phyloP scores from a whole-genome alignment of 306 rosid species.

The Dalbergia oliveri region DNA sequence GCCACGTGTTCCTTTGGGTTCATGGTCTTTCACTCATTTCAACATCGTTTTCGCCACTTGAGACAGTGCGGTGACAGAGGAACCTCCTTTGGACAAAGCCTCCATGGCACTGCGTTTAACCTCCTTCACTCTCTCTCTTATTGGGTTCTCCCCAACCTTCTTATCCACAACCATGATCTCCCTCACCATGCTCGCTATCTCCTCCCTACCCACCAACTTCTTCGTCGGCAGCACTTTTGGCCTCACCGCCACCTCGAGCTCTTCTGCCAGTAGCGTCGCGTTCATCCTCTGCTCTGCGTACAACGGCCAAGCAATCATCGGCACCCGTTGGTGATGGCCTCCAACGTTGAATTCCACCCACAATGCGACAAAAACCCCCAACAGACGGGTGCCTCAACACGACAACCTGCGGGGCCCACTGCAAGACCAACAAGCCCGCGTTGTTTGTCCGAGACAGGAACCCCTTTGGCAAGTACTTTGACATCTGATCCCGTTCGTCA shows the following conservation, averaged over 20 bases:
- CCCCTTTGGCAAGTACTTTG: neutral
- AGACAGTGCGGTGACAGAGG: slow-evolving; percentile 29
- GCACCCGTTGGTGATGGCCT: slow-evolving; percentile 55
- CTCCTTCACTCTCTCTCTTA: slow-evolving; percentile 37
- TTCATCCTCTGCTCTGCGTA: slow-evolving; percentile 65
- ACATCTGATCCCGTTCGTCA: neutral
- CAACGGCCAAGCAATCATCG: slow-evolving; percentile 61
- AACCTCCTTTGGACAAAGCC: slow-evolving; percentile 35
- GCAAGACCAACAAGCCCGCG: slow-evolving; percentile 21
- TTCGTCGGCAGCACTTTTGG: slow-evolving; percentile 41
- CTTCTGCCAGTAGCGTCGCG: slow-evolving; percentile 52
- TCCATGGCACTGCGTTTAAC: slow-evolving; percentile 28
- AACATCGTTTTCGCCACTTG: neutral
- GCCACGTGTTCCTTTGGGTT: neutral
- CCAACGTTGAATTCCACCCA: slow-evolving; percentile 58
- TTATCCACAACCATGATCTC: slow-evolving; percentile 38
- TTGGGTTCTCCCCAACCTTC: neutral
- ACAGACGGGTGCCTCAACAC: slow-evolving; percentile 48
- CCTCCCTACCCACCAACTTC: slow-evolving; percentile 47
- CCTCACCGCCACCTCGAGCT: slow-evolving; percentile 46
- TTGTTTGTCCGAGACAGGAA: neutral
- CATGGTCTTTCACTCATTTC: neutral
- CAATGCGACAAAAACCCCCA: slow-evolving; percentile 55
- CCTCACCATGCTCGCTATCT: slow-evolving; percentile 43
- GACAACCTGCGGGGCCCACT: slow-evolving; percentile 54